phyloP scores from a whole-genome alignment of 257 asterid genomes.

The Salvia splendens region DNA sequence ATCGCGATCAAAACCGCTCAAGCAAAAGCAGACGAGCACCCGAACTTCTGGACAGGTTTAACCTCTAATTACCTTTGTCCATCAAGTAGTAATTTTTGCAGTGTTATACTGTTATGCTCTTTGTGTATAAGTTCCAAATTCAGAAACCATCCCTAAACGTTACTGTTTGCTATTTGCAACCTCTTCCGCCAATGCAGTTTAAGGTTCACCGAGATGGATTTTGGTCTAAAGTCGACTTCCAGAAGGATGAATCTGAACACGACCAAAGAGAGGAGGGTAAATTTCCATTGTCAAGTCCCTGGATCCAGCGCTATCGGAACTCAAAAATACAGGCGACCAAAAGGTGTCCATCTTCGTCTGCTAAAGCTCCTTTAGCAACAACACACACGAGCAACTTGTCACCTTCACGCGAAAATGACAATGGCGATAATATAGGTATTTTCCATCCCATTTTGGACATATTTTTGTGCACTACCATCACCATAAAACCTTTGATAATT shows the following conservation, averaged over 20 bases:
- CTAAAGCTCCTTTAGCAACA: slow-evolving; percentile 22
- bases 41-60: slow-evolving; percentile 60
- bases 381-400: slow-evolving; percentile 24
- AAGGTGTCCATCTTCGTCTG: slow-evolving; percentile 32
- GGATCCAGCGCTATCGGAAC: slow-evolving; percentile 56
- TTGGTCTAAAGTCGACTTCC: slow-evolving; percentile 53
- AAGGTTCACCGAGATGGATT: slow-evolving; percentile 63
- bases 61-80: slow-evolving; percentile 7
- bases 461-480: background rate
- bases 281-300: slow-evolving; percentile 43
- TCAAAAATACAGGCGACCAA: slow-evolving; percentile 34
- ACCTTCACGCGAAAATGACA: slow-evolving; percentile 30
- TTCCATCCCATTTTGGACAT: background rate
- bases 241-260: slow-evolving; percentile 36
- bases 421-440: slow-evolving; percentile 51
- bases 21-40: slow-evolving; percentile 38
- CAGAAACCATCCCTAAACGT: background rate
- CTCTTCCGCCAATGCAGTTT: slow-evolving; percentile 39
- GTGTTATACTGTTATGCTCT: background rate
- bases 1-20: slow-evolving; percentile 35
- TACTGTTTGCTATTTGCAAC: slow-evolving; percentile 11
- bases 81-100: background rate
- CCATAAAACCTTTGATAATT: background rate
- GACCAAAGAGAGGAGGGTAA: slow-evolving; percentile 39
- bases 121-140: background rate